Evolutionary conservation across 805 yeast genomes (phyloP), one percentile per base, ranked within the genome.

Genomic region (Grigorovia humatica): DNA sequence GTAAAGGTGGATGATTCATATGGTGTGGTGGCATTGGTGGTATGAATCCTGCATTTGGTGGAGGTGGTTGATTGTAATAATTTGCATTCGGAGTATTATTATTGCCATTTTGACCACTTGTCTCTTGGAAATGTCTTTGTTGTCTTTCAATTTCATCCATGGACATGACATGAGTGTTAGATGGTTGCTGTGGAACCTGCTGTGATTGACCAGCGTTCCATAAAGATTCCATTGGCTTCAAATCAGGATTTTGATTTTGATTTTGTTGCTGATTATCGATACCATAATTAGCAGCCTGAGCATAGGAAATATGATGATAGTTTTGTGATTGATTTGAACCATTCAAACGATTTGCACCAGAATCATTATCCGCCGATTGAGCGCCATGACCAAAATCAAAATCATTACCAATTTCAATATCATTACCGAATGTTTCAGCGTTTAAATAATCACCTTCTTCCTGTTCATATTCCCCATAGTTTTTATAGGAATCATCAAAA

Each of bases 401-500:
- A 52, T 68, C 72, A 0, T 64, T 61, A 42, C 66, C 67, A 13
- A 68, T 44, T 48, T 63, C 63, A 19, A 62, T 62, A 52, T 60
- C 59, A 49, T 60, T 59, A 44, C 66, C 69, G 60, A 65, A 63
- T 2, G 69, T 64, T 53, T 66, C 68, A 47, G 58, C 54, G 52
- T 70, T 61, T 52, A 68, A 56, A 49, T 59, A 74, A 42, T 85
- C 93, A 63, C 88, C 96, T 47, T 84, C 90, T 35, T 78, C 83
- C 52, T 81, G 86, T 38, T 74, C 77, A 47, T 72, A 74, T n/a
- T 81, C 86, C 6, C 88, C 95, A 51, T 83, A 74, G 2, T 91
- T 90, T 51, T 81, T 86, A 66, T 85, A 86, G 18, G 91, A 82
- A 38, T 88, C 95, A 60, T 88, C 95, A 64, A 88, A 88, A 64